Evolutionary conservation across 1,284 basidiomycete species (phyloP), one percentile per base, ranked within the genome.

Genomic region (Leccinum pachyderme): DNA sequence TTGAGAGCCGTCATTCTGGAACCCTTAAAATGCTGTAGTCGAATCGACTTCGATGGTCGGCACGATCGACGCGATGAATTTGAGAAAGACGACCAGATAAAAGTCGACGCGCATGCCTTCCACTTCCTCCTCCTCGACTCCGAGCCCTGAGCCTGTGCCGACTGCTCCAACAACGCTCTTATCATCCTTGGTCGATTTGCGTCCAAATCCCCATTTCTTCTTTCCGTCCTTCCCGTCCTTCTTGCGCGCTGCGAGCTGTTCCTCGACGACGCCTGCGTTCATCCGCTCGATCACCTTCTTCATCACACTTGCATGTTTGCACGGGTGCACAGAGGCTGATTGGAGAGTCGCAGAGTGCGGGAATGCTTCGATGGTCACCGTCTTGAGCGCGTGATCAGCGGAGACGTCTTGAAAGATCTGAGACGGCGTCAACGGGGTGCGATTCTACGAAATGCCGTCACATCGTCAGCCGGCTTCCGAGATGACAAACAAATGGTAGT

Each of bases 201-300:
- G 82, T 61, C 87, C 80, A 66, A 95, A 90, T 46, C 67, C 84
- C 81, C 93, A 93, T 75, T 93, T 95, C 78, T 91, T 93, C 81
- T 91, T 88, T n/a, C 25, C 43, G 27, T 73, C 81, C 80, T 82
- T 70, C 5, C 58, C 81, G 51, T 72, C 59, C 50, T 73, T 65
- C 64, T 83, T 83, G 63, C 80, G 77, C 59, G 80, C 77, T 35
- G 82, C 79, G 51, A 86, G 80, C 69, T 91, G 88, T 70, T 90
- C 86, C 55, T 87, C 89, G 47, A 89, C 81, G 44, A 92, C 86
- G 59, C 85, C 86, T 71, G 87, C 86, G 73, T 98, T 97, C 95
- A 99, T 98, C 53, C 95, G 83, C 72, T 98, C 95, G 67, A 99
- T 98, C 61, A 99, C 94, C 74, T 98, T 99, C 81, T 97, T 98